phyloP scores from a whole-genome alignment of 1,284 basidiomycete genomes.

The Moniliella sp. region DNA sequence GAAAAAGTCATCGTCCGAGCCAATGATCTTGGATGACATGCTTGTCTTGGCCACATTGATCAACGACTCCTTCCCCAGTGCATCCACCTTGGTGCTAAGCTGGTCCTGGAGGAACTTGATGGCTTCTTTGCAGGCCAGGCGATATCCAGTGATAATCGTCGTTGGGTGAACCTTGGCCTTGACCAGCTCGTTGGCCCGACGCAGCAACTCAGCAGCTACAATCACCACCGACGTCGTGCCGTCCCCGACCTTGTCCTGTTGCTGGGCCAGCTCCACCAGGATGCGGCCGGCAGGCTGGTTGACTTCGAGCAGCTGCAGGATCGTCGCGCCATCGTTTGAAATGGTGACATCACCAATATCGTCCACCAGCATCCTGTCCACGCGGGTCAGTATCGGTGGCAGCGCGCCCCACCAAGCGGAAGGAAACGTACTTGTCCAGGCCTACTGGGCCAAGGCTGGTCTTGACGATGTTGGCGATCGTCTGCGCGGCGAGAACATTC shows the following conservation, averaged over 20 bases:
- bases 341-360: slow-evolving; percentile 99
- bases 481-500: slow-evolving; percentile 71
- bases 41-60: slow-evolving; percentile 94
- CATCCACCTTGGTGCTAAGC: slow-evolving; percentile 78
- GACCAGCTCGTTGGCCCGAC: slow-evolving; percentile 88
- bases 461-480: slow-evolving; percentile 92
- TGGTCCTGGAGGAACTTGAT: slow-evolving; percentile 97
- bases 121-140: slow-evolving; percentile 86
- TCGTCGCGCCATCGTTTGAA: slow-evolving; percentile 96
- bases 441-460: slow-evolving; percentile 79
- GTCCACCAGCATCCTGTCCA: slow-evolving; percentile 57
- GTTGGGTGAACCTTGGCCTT: slow-evolving; percentile 97
- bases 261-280: slow-evolving; percentile 91
- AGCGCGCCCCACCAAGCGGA: not conserved
- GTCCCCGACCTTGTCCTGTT: slow-evolving; percentile 98
- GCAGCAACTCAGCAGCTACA: slow-evolving; percentile 78
- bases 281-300: slow-evolving; percentile 78
- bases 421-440: slow-evolving; percentile 21
- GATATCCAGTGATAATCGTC: slow-evolving; percentile 94
- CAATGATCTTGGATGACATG: slow-evolving; percentile 97
- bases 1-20: slow-evolving; percentile 94
- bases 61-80: slow-evolving; percentile 68
- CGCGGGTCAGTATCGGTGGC: not conserved
- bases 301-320: slow-evolving; percentile 71
- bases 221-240: slow-evolving; percentile 97